These are phyloP conservation scores for Sarocladium strictum DNA, from an alignment of 2,329 filamentous ascomycete genomes.

Conservation along the genomic window DNA sequence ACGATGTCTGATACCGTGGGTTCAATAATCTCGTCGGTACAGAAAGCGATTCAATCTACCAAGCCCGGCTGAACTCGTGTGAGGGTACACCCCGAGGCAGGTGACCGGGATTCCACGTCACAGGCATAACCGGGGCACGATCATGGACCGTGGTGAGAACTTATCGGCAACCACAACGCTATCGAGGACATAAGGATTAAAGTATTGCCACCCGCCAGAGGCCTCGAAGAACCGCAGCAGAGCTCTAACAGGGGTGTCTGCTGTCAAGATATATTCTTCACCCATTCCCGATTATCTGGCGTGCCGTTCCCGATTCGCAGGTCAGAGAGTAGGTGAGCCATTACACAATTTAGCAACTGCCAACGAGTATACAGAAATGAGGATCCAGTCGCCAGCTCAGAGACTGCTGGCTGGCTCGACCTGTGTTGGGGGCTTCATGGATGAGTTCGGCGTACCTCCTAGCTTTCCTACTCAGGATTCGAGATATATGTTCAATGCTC, in stretches of 20 bases:
- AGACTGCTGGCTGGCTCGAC: too few relatives aligned
- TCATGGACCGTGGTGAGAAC: constrained; percentile 1
- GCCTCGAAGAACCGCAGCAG: constrained; percentile 10
- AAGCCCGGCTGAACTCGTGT: too few relatives aligned
- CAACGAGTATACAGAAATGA: constrained; percentile 11
- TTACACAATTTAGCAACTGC: constrained; percentile 2
- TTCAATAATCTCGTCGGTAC: too few relatives aligned
- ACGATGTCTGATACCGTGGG: too few relatives aligned
- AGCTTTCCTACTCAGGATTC: constrained; percentile 14
- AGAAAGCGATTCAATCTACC: too few relatives aligned
- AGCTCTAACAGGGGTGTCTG: not conserved
- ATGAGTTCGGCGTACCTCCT: constrained; percentile 12
- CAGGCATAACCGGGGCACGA: too few relatives aligned
- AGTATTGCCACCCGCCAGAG: constrained; percentile 11
- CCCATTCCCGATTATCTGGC: too few relatives aligned
- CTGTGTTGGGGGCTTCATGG: constrained; percentile 3
- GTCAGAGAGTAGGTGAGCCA: too few relatives aligned
- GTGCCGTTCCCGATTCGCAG: too few relatives aligned
- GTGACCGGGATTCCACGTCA: too few relatives aligned
- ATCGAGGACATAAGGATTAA: constrained; percentile 13
- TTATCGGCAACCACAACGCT: constrained; percentile 13
- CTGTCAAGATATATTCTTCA: too few relatives aligned
- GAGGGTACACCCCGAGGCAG: too few relatives aligned
- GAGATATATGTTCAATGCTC: constrained; percentile 12
- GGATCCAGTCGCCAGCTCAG: constrained; percentile 8